Conservation (phyloP, 176 grass and related monocot genomes). For the Tuctoria greenei region DNA sequence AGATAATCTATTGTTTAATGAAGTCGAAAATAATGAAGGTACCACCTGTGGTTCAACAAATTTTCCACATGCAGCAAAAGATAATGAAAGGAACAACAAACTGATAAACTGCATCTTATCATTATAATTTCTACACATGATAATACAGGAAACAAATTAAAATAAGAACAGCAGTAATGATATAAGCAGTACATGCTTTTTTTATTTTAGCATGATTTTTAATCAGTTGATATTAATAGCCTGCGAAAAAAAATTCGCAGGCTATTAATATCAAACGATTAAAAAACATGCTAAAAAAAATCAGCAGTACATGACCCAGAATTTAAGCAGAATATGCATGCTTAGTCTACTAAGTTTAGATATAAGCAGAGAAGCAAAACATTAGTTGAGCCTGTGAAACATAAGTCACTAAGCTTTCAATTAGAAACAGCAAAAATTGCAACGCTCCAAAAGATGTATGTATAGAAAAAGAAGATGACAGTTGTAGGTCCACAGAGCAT, state of each 20-base stretch:
- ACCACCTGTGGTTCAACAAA: not conserved
- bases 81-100: not conserved
- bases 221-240: no score
- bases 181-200: constrained; percentile 15
- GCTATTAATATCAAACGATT: no score
- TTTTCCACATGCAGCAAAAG: not conserved
- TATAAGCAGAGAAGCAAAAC: not conserved
- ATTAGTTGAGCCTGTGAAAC: not conserved
- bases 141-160: constrained; percentile 9
- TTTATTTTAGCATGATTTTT: no score
- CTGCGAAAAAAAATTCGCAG: no score
- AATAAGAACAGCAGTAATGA: not conserved
- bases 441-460: not conserved
- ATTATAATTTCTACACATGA: no score
- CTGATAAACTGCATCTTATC: no score
- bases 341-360: constrained; percentile 4
- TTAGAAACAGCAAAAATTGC: not conserved
- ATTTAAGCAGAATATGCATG: not conserved
- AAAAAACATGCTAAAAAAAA: no score
- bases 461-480: constrained; percentile 21
- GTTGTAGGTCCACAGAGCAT: not conserved
- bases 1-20: constrained; percentile 13
- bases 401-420: not conserved
- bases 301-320: no score
- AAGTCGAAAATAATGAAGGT: not conserved